A percentile compares a stretch with the other conserved stretches of the same genome.
phyloP scores from a whole-genome alignment of 2,329 filamentous ascomycete genomes.

The Allantophomopsis lycopodina region DNA sequence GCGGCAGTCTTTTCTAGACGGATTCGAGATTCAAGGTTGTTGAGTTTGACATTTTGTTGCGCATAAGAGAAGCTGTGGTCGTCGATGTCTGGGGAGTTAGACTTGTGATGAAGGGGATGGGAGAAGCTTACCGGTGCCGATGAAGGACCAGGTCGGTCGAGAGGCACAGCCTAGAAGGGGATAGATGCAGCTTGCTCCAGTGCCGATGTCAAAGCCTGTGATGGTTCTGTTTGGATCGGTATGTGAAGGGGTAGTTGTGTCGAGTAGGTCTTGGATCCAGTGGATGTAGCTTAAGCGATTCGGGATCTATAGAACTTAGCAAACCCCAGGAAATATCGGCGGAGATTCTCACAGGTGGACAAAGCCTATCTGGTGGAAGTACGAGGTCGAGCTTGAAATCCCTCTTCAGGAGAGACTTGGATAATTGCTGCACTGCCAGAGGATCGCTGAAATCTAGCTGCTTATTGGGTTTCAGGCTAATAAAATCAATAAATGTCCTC shows the following conservation, averaged over 20 bases:
- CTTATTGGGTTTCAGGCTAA: constrained; percentile 34
- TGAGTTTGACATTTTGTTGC: constrained; percentile 49
- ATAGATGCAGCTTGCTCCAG: constrained; percentile 85
- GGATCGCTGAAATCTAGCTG: constrained; percentile 75
- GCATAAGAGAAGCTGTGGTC: constrained; percentile 53
- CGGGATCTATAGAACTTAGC: constrained; percentile 27
- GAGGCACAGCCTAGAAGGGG: constrained; percentile 64
- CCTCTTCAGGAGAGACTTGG: constrained; percentile 59
- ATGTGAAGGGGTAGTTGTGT: constrained; percentile 35
- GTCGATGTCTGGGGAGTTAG: constrained; percentile 52
- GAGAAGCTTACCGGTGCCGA: constrained; percentile 43
- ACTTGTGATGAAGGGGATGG: constrained; percentile 11
- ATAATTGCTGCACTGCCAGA: constrained; percentile 63
- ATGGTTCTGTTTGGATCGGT: constrained; percentile 36
- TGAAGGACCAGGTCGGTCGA: constrained; percentile 56
- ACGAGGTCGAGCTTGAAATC: constrained; percentile 63
- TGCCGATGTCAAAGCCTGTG: constrained; percentile 72
- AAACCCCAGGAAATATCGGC: not conserved
- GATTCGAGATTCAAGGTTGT: constrained; percentile 51
- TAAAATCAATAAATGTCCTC: not conserved
- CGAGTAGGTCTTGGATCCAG: constrained; percentile 74
- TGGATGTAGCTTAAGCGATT: constrained; percentile 78
- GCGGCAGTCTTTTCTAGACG: constrained; percentile 40
- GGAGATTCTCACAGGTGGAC: constrained; percentile 54
- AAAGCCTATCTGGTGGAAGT: constrained; percentile 67